phyloP scores from a whole-genome alignment of 805 yeast species.

The Saturnispora sekii region DNA sequence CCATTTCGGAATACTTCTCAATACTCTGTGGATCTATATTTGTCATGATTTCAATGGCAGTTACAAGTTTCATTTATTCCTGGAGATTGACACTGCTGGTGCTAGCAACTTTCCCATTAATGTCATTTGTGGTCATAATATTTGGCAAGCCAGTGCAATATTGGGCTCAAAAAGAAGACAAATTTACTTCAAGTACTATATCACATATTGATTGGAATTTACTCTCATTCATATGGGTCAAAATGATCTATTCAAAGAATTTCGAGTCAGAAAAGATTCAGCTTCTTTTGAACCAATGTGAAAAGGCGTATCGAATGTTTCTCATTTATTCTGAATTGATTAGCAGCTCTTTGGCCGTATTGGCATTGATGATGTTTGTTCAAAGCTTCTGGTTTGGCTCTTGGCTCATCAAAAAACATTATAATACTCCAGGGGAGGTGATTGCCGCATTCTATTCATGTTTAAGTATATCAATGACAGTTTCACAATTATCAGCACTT shows the following conservation, averaged over 20 bases:
- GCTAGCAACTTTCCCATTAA: slow-evolving; percentile 65
- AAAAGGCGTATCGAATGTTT: slow-evolving; percentile 32
- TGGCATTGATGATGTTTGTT: slow-evolving; percentile 68
- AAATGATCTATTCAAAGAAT: slow-evolving; percentile 47
- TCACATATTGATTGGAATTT: slow-evolving; percentile 64
- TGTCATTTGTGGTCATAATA: slow-evolving; percentile 37
- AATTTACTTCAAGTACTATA: slow-evolving; percentile 43
- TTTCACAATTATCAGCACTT: slow-evolving; percentile 47
- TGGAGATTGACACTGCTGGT: slow-evolving; percentile 80
- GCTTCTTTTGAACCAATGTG: slow-evolving; percentile 23
- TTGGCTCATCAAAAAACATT: slow-evolving; percentile 43
- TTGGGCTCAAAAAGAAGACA: slow-evolving; percentile 49
- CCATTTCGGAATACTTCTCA: slow-evolving; percentile 59
- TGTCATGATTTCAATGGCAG: slow-evolving; percentile 43
- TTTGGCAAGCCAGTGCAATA: slow-evolving; percentile 44
- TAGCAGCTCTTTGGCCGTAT: slow-evolving; percentile 42
- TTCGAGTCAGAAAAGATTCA: slow-evolving; percentile 40
- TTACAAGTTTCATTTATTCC: slow-evolving; percentile 63
- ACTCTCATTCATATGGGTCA: slow-evolving; percentile 47
- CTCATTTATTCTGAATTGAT: slow-evolving; percentile 46
- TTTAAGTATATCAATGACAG: slow-evolving; percentile 53
- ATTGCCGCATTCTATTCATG: slow-evolving; percentile 81
- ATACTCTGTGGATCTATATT: slow-evolving; percentile 43
- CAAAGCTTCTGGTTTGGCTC: slow-evolving; percentile 93
- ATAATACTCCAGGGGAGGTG: slow-evolving; percentile 50